These are phyloP conservation scores for Plasmodium ovale DNA, from an alignment of 169 alveolate genomes.

Conservation along the genomic window DNA sequence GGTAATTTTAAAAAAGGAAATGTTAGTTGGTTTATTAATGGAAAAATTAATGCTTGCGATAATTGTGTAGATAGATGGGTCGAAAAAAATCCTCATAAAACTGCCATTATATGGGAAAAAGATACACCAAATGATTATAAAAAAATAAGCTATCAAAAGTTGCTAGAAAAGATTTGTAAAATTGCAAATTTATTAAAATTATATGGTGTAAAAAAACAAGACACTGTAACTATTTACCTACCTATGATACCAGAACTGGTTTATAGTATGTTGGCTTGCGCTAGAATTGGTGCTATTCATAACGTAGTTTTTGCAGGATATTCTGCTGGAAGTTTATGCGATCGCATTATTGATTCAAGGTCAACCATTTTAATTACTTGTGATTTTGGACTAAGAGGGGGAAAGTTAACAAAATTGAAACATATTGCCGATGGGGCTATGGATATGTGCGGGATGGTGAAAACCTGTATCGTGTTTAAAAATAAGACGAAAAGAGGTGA, in stretches of 20 bases:
- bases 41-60: slow-evolving; percentile 93
- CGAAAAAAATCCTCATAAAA: slow-evolving; percentile 86
- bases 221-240: slow-evolving; percentile 96
- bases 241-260: slow-evolving; percentile 96
- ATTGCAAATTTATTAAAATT: slow-evolving; percentile 93
- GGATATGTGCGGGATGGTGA: slow-evolving; percentile 79
- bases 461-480: slow-evolving; percentile 87
- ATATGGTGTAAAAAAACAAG: slow-evolving; percentile 95
- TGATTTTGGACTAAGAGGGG: slow-evolving; percentile 93
- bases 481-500: slow-evolving; percentile 75
- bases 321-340: slow-evolving; percentile 94
- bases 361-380: slow-evolving; percentile 91
- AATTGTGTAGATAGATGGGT: slow-evolving; percentile 96
- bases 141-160: slow-evolving; percentile 86
- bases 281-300: slow-evolving; percentile 98
- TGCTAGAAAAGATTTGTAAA: slow-evolving; percentile 87
- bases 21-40: slow-evolving; percentile 91
- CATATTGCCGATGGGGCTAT: slow-evolving; percentile 91
- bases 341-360: slow-evolving; percentile 92
- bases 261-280: slow-evolving; percentile 96
- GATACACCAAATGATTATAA: slow-evolving; percentile 88
- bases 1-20: slow-evolving; percentile 83
- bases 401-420: slow-evolving; percentile 88
- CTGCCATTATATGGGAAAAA: slow-evolving; percentile 92
- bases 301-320: slow-evolving; percentile 98